Conservation (phyloP, 2,329 filamentous ascomycete genomes). For the Penicillium polonicum region DNA sequence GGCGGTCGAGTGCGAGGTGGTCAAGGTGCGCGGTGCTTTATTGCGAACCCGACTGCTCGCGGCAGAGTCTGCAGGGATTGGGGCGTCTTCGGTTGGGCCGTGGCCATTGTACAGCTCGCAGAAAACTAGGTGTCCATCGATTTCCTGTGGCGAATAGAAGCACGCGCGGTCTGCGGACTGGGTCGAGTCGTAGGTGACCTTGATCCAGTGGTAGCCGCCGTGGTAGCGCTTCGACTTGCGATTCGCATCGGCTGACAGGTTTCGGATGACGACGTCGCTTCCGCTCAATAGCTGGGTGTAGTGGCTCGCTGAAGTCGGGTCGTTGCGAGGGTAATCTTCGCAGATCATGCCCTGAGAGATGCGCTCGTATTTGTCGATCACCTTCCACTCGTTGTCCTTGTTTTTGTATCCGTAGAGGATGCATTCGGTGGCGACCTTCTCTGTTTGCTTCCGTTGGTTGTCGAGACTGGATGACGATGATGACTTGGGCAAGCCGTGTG, state of each 20-base stretch:
- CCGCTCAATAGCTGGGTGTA: conserved; percentile 72
- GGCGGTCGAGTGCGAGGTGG: conserved; percentile 36
- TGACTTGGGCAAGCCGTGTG: conserved; percentile 38
- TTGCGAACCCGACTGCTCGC: conserved; percentile 26
- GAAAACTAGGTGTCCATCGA: conserved; percentile 68
- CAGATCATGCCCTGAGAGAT: conserved; percentile 78
- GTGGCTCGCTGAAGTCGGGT: conserved; percentile 67
- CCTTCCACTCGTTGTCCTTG: conserved; percentile 71
- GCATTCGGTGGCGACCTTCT: conserved; percentile 69
- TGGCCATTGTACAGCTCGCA: conserved; percentile 69
- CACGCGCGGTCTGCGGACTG: conserved; percentile 69
- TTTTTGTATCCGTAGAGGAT: conserved; percentile 79
- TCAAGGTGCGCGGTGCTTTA: conserved; percentile 36
- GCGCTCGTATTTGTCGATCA: conserved; percentile 82
- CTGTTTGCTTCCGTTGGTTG: conserved; percentile 38
- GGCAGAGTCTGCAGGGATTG: conserved; percentile 54
- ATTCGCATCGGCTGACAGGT: conserved; percentile 70
- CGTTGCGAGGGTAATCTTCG: conserved; percentile 87
- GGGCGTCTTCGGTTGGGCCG: conserved; percentile 62
- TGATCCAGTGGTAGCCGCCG: conserved; percentile 89
- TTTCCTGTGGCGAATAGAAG: conserved; percentile 68
- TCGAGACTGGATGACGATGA: conserved; percentile 44
- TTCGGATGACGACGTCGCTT: conserved; percentile 68
- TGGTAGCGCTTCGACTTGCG: conserved; percentile 76
- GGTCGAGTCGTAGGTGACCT: conserved; percentile 74